phyloP scores from a whole-genome alignment of 2,329 filamentous ascomycete genomes.

The Nothophaeocryptopus gaeumannii region DNA sequence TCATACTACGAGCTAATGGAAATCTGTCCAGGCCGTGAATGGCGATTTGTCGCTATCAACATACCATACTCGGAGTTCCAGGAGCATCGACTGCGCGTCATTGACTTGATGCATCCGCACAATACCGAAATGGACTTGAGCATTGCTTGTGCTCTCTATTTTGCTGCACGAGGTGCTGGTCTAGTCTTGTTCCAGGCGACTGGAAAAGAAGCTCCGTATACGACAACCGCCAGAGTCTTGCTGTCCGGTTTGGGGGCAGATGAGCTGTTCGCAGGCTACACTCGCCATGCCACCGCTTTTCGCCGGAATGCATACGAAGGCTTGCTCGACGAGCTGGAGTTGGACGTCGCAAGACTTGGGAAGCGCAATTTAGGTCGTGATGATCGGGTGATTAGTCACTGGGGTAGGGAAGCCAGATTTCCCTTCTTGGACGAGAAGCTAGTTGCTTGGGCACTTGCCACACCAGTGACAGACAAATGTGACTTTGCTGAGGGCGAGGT shows the following conservation, averaged over 20 bases:
- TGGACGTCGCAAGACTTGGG: constrained; percentile 82
- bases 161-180: constrained; percentile 71
- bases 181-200: constrained; percentile 23
- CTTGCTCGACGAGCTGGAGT: constrained; percentile 74
- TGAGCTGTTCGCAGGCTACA: constrained; percentile 92
- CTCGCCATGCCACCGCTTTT: constrained; percentile 76
- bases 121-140: constrained; percentile 99
- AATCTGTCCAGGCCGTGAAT: constrained; percentile 67
- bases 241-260: constrained; percentile 93
- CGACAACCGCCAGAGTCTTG: constrained; percentile 73
- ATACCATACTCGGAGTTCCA: constrained; percentile 74
- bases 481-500: constrained; percentile 58
- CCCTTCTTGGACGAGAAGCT: constrained; percentile 87
- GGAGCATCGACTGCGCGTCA: constrained; percentile 65
- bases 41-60: constrained; percentile 85
- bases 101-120: constrained; percentile 82
- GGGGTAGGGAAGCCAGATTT: constrained; percentile 84
- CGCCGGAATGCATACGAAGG: constrained; percentile 64
- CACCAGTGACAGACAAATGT: constrained; percentile 80
- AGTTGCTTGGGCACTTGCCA: constrained; percentile 72
- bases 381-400: constrained; percentile 85
- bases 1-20: constrained; percentile 71
- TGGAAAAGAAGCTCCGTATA: constrained; percentile 46
- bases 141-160: constrained; percentile 90
- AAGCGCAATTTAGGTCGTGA: constrained; percentile 94